These are phyloP conservation scores for Tricholoma sp. DNA, from an alignment of 768 basidiomycete genomes.

Conservation along the genomic window DNA sequence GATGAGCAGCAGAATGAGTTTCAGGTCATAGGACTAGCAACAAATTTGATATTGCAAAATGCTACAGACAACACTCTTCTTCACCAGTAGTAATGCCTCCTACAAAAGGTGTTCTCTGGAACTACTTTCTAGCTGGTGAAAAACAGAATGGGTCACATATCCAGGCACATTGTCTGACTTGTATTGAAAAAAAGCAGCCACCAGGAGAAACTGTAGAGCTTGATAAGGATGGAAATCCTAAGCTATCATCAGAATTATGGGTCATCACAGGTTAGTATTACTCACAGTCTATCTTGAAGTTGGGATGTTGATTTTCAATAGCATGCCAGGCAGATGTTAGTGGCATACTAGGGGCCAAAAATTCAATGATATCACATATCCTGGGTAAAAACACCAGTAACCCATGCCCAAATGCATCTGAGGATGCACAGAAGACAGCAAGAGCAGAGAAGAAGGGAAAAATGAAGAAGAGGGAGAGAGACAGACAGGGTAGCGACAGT, in stretches of 20 bases:
- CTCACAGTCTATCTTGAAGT: neutral
- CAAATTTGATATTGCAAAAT: neutral
- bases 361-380: neutral
- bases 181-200: slow-evolving; percentile 12
- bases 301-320: neutral
- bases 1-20: too few relatives aligned
- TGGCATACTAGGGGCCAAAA: neutral
- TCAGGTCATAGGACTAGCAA: too few relatives aligned
- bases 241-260: slow-evolving; percentile 12
- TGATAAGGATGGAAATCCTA: slow-evolving; percentile 10
- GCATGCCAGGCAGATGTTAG: too few relatives aligned
- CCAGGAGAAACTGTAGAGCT: slow-evolving; percentile 5
- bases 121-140: slow-evolving; percentile 15
- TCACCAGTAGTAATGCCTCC: slow-evolving; percentile 13
- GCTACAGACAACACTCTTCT: neutral
- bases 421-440: too few relatives aligned
- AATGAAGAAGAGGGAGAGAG: neutral
- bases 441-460: neutral
- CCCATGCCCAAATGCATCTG: neutral
- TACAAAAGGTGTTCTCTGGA: slow-evolving; percentile 15
- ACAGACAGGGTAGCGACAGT: neutral
- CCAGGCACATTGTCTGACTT: slow-evolving; percentile 17
- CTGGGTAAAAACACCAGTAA: neutral
- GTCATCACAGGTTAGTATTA: slow-evolving; percentile 11
- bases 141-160: slow-evolving; percentile 20